These are phyloP conservation scores for Coemansia sp. DNA, from an alignment of 192 early-diverging fungal species.

Conservation along the genomic window DNA sequence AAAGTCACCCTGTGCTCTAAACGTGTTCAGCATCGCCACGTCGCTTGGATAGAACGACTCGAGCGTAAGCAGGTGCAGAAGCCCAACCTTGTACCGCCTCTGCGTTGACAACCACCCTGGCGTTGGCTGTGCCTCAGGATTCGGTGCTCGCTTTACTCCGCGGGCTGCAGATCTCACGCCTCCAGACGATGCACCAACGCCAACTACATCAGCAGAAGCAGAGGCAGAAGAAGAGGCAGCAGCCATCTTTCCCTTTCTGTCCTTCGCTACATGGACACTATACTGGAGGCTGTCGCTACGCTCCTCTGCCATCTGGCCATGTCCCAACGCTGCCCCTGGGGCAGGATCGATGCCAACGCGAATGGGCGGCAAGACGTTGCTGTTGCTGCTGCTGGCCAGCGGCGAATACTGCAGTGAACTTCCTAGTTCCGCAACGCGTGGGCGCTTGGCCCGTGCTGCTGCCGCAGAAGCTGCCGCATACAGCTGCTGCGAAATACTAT, in stretches of 20 bases:
- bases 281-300: slow-evolving; percentile 8
- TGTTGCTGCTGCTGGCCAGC: neutral
- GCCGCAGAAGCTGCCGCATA: slow-evolving; percentile 15
- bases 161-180: neutral
- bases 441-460: slow-evolving; percentile 26
- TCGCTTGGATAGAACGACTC: slow-evolving; percentile 56
- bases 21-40: slow-evolving; percentile 48
- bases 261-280: neutral
- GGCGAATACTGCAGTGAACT: neutral
- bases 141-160: neutral
- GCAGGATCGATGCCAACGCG: slow-evolving; percentile 4
- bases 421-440: slow-evolving; percentile 22
- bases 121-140: slow-evolving; percentile 40
- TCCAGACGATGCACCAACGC: neutral
- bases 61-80: slow-evolving; percentile 45
- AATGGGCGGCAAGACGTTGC: slow-evolving; percentile 29
- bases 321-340: neutral
- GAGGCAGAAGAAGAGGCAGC: too few species aligned
- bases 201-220: neutral
- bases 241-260: slow-evolving; percentile 11
- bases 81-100: slow-evolving; percentile 43
- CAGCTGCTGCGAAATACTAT: slow-evolving; percentile 17
- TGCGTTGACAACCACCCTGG: slow-evolving; percentile 31
- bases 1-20: slow-evolving; percentile 38
- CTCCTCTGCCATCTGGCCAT: neutral